A percentile compares a stretch with the other conserved stretches of the same genome.
Conservation (phyloP, 2,329 filamentous ascomycete genomes). For the Dothideomycetes sp. region DNA sequence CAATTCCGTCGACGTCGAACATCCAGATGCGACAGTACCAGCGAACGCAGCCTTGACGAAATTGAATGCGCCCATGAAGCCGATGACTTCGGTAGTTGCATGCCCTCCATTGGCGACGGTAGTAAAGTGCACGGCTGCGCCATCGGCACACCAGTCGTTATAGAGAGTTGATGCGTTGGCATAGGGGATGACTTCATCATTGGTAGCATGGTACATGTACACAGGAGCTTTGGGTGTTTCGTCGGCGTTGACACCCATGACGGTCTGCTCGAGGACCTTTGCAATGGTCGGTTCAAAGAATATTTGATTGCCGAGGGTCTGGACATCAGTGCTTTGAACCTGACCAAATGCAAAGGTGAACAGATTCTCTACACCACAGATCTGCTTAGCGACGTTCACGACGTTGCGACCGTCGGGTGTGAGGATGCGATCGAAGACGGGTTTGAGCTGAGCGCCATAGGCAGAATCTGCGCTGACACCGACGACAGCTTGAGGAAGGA, state of each 20-base stretch:
- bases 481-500: conserved; percentile 20
- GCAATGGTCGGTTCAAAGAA: conserved; percentile 19
- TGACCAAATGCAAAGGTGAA: conserved; percentile 19
- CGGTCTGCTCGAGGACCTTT: conserved; percentile 15
- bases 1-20: conserved; percentile 17
- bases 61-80: conserved; percentile 18
- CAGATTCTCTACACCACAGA: conserved; percentile 19
- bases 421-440: conserved; percentile 17
- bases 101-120: conserved; percentile 22
- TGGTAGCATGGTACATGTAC: conserved; percentile 21
- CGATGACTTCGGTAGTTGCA: conserved; percentile 20
- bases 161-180: conserved; percentile 20
- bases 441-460: conserved; percentile 19
- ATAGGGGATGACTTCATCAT: conserved; percentile 26
- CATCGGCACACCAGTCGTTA: conserved; percentile 22
- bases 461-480: conserved; percentile 19
- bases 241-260: conserved; percentile 19
- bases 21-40: conserved; percentile 14
- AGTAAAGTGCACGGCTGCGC: conserved; percentile 21
- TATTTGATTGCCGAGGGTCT: conserved; percentile 19
- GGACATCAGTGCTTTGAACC: conserved; percentile 16
- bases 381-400: conserved; percentile 17
- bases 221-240: conserved; percentile 23
- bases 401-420: conserved; percentile 18
- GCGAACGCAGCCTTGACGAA: conserved; percentile 19